A percentile compares a stretch with the other conserved stretches of the same genome.
phyloP scores from a whole-genome alignment of 495 filamentous ascomycete genomes.

The Terfezia claveryi region DNA sequence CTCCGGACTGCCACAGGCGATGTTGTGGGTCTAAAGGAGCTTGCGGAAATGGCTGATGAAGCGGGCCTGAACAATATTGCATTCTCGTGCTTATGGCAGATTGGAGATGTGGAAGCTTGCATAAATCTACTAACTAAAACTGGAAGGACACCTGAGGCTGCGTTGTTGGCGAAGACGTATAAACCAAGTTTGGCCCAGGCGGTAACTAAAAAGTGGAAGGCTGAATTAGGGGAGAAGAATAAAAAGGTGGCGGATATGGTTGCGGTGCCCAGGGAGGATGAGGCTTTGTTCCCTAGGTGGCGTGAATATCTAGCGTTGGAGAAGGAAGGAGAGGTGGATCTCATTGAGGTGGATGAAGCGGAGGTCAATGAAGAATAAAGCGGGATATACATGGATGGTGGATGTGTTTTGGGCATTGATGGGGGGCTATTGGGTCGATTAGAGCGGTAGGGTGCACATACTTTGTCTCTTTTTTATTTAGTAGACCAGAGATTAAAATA shows the following conservation, averaged over 20 bases:
- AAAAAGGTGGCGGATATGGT: constrained; percentile 60
- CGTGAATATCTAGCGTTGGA: constrained; percentile 70
- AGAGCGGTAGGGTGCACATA: too few species aligned
- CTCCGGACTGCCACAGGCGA: constrained; percentile 66
- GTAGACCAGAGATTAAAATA: too few species aligned
- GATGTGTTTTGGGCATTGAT: too few species aligned
- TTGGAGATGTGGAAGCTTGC: constrained; percentile 63
- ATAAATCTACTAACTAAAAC: constrained; percentile 60
- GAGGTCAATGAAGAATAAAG: constrained; percentile 5
- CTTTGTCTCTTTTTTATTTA: too few species aligned
- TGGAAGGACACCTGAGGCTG: constrained; percentile 59
- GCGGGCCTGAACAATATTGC: constrained; percentile 73
- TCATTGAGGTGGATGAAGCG: constrained; percentile 29
- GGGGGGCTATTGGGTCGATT: too few species aligned
- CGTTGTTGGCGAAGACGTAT: constrained; percentile 83
- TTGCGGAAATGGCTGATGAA: constrained; percentile 50
- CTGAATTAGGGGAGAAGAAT: constrained; percentile 41
- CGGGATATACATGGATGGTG: too few species aligned
- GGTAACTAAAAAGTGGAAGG: constrained; percentile 61
- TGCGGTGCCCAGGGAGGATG: constrained; percentile 67
- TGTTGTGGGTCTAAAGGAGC: constrained; percentile 42
- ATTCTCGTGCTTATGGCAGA: constrained; percentile 73
- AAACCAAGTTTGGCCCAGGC: constrained; percentile 52
- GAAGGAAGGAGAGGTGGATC: constrained; percentile 31
- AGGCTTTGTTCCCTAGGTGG: constrained; percentile 90